Evolutionary conservation across 2,329 filamentous ascomycete genomes (phyloP), one percentile per base, ranked within the genome.

Genomic region (Sporothrix phasma): DNA sequence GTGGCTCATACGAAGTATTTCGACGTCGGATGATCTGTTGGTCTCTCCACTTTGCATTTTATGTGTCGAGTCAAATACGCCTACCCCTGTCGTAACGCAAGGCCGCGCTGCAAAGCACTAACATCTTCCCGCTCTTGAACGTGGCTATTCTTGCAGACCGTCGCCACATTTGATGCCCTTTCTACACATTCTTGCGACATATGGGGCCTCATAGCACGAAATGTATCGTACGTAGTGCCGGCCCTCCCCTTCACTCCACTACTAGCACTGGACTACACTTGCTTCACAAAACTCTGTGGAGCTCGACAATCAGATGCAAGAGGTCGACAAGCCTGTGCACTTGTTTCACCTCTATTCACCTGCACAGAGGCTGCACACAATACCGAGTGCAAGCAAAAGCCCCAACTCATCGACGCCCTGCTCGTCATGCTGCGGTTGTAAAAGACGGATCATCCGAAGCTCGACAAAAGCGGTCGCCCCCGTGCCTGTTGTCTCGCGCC

Each of bases 31-130:
- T 49, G 43, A 47, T 58, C 41, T 15, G 26, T 29, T 45, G 1
- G 49, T n/a, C 29, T 2, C 15, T 54, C 51, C 31, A 34, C 34
- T 37, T 26, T 41, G 34, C n/a, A 5, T 24, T 24, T 46, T 24
- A 39, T 34, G 10, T 15, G 39, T 24, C 61, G 49, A 63, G 34
- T 39, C 39, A 63, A 39, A 56, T 43, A 7, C 53, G 22, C 43
- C 34, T 51, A 59, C 46, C 54, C 63, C 56, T 61, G 56, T 53
- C 56, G n/a, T 34, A 29, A 41, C 29, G 29, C 47, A 37, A 56
- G 56, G 22, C 39, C 31, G 41, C 46, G 37, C 64, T 65, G 64
- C 64, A 65, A 46, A 65, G 64, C 64, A 65, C 64, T 65, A 54
- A 63, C 64, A 13, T 54, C 46, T n/a, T 65, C 63, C 63, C 63